Percentiles rank a stretch among this genome's conserved stretches.
phyloP scores from a whole-genome alignment of 2,329 filamentous ascomycete species.

The Fusarium luffae region DNA sequence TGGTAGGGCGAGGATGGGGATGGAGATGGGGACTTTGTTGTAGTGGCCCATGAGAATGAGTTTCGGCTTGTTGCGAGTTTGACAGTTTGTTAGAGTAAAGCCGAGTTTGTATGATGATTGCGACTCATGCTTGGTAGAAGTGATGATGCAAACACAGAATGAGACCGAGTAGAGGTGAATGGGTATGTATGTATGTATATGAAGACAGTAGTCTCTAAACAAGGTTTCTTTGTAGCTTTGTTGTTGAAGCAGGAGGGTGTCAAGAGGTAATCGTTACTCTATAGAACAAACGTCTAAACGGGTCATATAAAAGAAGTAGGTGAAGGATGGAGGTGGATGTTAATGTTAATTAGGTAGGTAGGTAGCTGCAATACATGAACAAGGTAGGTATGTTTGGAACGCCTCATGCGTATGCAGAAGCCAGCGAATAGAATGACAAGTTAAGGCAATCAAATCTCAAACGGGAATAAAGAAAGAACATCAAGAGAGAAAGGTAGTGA shows the following conservation, averaged over 20 bases:
- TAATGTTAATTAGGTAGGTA: slow-evolving; percentile 5
- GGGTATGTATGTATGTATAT: background rate
- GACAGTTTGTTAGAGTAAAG: background rate
- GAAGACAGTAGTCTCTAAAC: background rate
- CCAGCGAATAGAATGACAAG: slow-evolving; percentile 2
- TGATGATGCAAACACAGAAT: slow-evolving; percentile 20
- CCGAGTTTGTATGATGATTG: slow-evolving; percentile 10
- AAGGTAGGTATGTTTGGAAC: slow-evolving; percentile 23
- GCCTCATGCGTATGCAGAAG: slow-evolving; percentile 30
- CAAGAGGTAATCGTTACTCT: background rate
- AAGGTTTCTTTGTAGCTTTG: background rate
- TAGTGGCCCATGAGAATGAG: background rate
- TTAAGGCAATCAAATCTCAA: slow-evolving; percentile 12
- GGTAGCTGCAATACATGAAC: slow-evolving; percentile 22
- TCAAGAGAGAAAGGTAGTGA: background rate
- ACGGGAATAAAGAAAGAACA: background rate
- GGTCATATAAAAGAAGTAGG: background rate
- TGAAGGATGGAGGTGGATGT: background rate
- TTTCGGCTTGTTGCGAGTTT: slow-evolving; percentile 2
- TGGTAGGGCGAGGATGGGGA: background rate
- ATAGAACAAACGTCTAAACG: background rate
- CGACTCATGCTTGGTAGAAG: slow-evolving; percentile 5
- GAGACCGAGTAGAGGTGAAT: slow-evolving; percentile 7
- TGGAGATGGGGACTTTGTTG: background rate
- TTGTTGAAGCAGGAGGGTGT: background rate